Conservation (phyloP, 2,329 filamentous ascomycete species). For the Mycocentrospora acerina region DNA sequence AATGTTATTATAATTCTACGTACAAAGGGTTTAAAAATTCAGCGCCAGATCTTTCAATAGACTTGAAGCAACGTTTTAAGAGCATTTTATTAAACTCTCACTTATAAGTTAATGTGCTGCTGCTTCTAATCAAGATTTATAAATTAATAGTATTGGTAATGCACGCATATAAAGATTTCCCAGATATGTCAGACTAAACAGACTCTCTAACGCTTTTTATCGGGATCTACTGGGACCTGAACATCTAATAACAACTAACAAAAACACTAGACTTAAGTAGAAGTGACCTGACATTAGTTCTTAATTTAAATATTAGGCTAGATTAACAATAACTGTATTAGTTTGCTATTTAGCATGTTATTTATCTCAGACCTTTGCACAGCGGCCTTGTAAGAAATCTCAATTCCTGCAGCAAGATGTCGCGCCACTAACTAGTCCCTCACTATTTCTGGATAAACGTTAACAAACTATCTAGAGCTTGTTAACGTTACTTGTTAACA, state of each 20-base stretch:
- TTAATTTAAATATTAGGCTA: conserved; percentile 19
- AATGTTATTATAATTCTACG: conserved; percentile 27
- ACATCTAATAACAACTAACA: conserved; percentile 14
- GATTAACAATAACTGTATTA: conserved; percentile 23
- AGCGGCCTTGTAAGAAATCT: conserved; percentile 19
- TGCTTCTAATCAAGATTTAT: conserved; percentile 25
- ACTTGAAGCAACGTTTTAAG: conserved; percentile 23
- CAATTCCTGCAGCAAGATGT: conserved; percentile 25
- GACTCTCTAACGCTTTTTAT: conserved; percentile 26
- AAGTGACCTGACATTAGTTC: conserved; percentile 10
- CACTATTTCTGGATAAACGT: conserved; percentile 17
- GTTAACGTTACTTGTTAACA: conserved; percentile 1
- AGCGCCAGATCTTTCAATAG: conserved; percentile 23
- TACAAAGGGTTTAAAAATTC: conserved; percentile 12
- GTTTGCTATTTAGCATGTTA: conserved; percentile 25
- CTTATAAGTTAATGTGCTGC: conserved; percentile 25
- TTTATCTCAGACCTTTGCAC: conserved; percentile 24
- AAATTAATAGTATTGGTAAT: conserved; percentile 18
- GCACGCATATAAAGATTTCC: conserved; percentile 19
- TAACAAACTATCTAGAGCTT: conserved; percentile 23
- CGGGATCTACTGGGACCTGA: conserved; percentile 26
- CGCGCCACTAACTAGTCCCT: conserved; percentile 19
- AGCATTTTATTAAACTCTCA: conserved; percentile 22
- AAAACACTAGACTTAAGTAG: no score
- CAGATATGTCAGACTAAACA: conserved; percentile 26